phyloP scores from a whole-genome alignment of 768 basidiomycete species.

The Gautieria morchelliformis region DNA sequence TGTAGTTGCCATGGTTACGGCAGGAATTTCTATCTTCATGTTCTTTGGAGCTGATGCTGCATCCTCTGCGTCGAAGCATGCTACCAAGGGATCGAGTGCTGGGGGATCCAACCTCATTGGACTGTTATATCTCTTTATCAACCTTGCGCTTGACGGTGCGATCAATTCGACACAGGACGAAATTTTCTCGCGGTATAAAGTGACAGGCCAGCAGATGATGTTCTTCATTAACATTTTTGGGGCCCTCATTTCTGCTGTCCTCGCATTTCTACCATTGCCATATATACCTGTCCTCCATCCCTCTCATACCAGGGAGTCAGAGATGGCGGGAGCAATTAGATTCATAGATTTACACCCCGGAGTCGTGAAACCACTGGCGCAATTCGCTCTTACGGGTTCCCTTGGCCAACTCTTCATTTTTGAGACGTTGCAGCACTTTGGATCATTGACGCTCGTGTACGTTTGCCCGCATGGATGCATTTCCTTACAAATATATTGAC shows the following conservation, averaged over 20 bases:
- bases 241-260: slow-evolving; percentile 58
- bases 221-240: slow-evolving; percentile 91
- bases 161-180: slow-evolving; percentile 97
- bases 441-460: slow-evolving; percentile 81
- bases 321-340: slow-evolving; percentile 55
- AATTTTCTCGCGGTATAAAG: slow-evolving; percentile 71
- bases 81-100: slow-evolving; percentile 27
- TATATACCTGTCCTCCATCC: slow-evolving; percentile 79
- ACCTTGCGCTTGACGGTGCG: slow-evolving; percentile 85
- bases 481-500: background rate
- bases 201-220: slow-evolving; percentile 97
- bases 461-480: slow-evolving; percentile 16
- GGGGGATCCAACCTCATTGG: slow-evolving; percentile 55
- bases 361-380: slow-evolving; percentile 59
- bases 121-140: slow-evolving; percentile 66
- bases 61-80: slow-evolving; percentile 29
- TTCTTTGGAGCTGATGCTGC: slow-evolving; percentile 56
- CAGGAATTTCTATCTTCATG: slow-evolving; percentile 93
- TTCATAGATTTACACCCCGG: slow-evolving; percentile 76
- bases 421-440: slow-evolving; percentile 87
- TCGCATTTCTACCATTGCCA: slow-evolving; percentile 67
- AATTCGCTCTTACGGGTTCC: slow-evolving; percentile 86
- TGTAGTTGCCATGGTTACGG: slow-evolving; percentile 87
- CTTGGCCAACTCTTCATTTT: slow-evolving; percentile 97
- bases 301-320: slow-evolving; percentile 44